phyloP scores from a whole-genome alignment of 441 rosid genomes.

The Adansonia madagascariensis region DNA sequence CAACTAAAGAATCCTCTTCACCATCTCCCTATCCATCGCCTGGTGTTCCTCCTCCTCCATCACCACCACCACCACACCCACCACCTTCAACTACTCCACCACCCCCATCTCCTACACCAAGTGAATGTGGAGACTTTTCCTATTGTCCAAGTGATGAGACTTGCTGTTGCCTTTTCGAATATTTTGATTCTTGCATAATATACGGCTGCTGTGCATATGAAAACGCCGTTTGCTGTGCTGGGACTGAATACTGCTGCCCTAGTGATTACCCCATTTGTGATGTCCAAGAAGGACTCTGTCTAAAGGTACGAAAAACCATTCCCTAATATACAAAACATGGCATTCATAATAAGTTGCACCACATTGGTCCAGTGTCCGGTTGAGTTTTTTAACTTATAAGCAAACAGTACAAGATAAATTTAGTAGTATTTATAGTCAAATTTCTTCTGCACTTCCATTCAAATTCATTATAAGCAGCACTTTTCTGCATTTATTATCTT shows the following conservation, averaged over 20 bases:
- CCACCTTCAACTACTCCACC: constrained; percentile 47
- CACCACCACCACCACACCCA: constrained; percentile 32
- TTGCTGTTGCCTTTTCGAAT: constrained; percentile 60
- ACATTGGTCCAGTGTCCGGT: not conserved
- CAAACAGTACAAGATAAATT: too few relatives aligned
- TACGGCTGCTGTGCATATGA: constrained; percentile 67
- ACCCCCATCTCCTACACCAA: constrained; percentile 65
- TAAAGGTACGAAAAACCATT: constrained; percentile 43
- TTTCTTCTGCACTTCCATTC: not conserved
- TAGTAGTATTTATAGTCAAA: not conserved
- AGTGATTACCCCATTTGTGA: constrained; percentile 68
- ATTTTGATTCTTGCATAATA: constrained; percentile 45
- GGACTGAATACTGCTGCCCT: constrained; percentile 59
- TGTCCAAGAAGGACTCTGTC: constrained; percentile 61
- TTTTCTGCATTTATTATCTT: not conserved
- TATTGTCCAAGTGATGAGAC: constrained; percentile 62
- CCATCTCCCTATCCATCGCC: constrained; percentile 63
- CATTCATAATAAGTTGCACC: not conserved
- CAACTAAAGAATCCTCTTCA: constrained; percentile 55
- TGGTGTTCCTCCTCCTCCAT: constrained; percentile 44
- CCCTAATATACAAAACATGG: not conserved
- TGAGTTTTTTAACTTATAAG: too few relatives aligned
- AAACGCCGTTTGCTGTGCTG: constrained; percentile 58
- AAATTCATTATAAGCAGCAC: not conserved
- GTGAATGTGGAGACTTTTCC: constrained; percentile 56